Percentiles rank a stretch among this genome's conserved stretches.
phyloP scores from a whole-genome alignment of 768 basidiomycete species.

The Lactifluus subvellereus region DNA sequence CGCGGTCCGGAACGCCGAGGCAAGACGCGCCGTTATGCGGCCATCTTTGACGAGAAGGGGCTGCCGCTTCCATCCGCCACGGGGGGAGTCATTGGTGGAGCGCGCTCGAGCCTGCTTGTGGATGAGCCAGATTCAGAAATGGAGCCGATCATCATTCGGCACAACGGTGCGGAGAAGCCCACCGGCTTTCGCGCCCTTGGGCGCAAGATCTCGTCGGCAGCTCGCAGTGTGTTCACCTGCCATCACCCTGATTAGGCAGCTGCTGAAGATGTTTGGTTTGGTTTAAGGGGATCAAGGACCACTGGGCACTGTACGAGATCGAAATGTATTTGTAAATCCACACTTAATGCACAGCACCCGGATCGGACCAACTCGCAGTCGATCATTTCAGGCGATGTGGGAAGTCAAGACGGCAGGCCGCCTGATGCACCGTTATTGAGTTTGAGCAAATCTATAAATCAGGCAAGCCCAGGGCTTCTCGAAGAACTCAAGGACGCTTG shows the following conservation, averaged over 20 bases:
- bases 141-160: conserved; percentile 11
- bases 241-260: conserved; percentile 5
- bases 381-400: conserved; percentile 1
- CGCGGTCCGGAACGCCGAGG: conserved; percentile 18
- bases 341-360: conserved; percentile 8
- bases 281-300: background rate
- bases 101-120: conserved; percentile 13
- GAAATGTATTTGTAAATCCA: conserved; percentile 15
- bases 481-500: background rate
- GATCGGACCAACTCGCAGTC: conserved; percentile 8
- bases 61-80: conserved; percentile 20
- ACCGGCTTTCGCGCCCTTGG: conserved; percentile 13
- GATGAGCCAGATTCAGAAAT: conserved; percentile 9
- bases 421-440: background rate
- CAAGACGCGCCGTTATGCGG: conserved; percentile 20
- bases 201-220: conserved; percentile 17
- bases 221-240: conserved; percentile 20
- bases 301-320: conserved; percentile 1
- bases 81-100: conserved; percentile 14
- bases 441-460: background rate
- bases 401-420: background rate
- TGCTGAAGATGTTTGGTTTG: background rate
- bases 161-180: conserved; percentile 6
- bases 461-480: conserved; percentile 1
- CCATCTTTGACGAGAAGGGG: conserved; percentile 22